Evolutionary conservation across 495 filamentous ascomycete genomes (phyloP).

Genomic region (Penicillium subrubescens): DNA sequence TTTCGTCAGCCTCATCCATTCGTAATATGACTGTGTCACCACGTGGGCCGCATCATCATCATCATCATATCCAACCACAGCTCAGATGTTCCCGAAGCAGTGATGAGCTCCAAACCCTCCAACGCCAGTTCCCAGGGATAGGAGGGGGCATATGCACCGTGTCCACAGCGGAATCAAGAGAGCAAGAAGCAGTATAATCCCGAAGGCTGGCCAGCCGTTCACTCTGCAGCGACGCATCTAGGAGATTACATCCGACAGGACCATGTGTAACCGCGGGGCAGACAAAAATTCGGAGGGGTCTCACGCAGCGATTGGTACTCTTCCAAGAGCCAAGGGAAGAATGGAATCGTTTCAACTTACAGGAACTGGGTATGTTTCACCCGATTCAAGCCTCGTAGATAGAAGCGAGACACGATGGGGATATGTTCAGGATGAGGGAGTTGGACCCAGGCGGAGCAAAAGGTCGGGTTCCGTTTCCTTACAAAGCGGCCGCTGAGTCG

Average conservation of each 20-base stretch:
- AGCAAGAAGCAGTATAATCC: conserved; percentile 4
- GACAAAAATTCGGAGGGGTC: conserved; percentile 18
- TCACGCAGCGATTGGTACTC: conserved; percentile 4
- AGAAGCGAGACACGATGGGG: conserved; percentile 39
- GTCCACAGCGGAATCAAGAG: conserved; percentile 12
- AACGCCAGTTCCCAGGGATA: not conserved
- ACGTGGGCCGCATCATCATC: not conserved
- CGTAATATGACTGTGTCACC: not conserved
- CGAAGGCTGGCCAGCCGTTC: conserved; percentile 1
- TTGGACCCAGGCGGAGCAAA: conserved; percentile 28
- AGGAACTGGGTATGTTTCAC: conserved; percentile 30
- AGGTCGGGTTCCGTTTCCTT: conserved; percentile 30
- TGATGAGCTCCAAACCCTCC: not conserved
- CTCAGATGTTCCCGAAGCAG: not conserved
- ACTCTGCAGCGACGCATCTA: conserved; percentile 11
- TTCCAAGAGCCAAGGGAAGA: conserved; percentile 4
- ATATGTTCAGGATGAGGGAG: conserved; percentile 14
- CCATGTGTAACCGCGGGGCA: conserved; percentile 27
- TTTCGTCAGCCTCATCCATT: conserved; percentile 16
- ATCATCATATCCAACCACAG: not conserved
- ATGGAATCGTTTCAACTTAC: conserved; percentile 35
- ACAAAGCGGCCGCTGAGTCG: conserved; percentile 23
- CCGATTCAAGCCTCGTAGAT: conserved; percentile 34
- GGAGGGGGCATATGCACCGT: conserved; percentile 19
- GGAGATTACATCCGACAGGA: conserved; percentile 1